Percentiles rank a stretch among this genome's conserved stretches.
Conservation (phyloP, 1,284 basidiomycete species). For the Wallemia mellicola region DNA sequence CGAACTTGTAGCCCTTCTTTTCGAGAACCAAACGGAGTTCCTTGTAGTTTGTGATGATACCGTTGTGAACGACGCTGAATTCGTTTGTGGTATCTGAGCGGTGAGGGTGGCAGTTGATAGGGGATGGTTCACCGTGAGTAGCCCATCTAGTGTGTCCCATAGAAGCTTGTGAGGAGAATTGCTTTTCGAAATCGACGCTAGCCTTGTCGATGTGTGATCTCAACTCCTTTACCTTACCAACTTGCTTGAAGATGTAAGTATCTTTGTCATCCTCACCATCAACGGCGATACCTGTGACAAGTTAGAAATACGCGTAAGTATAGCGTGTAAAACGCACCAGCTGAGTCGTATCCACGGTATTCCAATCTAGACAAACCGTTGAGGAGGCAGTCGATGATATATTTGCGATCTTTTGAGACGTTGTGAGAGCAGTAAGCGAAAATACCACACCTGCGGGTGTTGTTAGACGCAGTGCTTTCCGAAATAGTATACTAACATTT, state of each 20-base stretch:
- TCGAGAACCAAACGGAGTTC: conserved; percentile 79
- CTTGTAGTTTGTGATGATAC: conserved; percentile 77
- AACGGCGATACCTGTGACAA: conserved; percentile 40
- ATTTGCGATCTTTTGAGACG: conserved; percentile 75
- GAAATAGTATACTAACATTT: not conserved
- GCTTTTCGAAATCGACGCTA: conserved; percentile 45
- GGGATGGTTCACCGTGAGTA: conserved; percentile 77
- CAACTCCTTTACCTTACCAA: conserved; percentile 85
- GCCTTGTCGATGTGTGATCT: conserved; percentile 68
- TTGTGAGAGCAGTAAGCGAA: conserved; percentile 82
- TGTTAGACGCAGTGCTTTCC: not conserved
- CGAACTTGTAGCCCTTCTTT: conserved; percentile 82
- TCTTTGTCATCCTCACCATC: conserved; percentile 66
- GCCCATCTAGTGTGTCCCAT: conserved; percentile 99
- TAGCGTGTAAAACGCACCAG: conserved; percentile 19
- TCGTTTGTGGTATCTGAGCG: conserved; percentile 48
- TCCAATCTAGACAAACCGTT: conserved; percentile 83
- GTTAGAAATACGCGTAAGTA: not conserved
- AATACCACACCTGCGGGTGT: conserved; percentile 53
- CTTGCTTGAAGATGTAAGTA: conserved; percentile 80
- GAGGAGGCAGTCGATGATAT: conserved; percentile 69
- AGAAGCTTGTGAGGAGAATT: conserved; percentile 61
- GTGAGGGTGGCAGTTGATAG: conserved; percentile 84
- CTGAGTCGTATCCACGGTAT: conserved; percentile 95
- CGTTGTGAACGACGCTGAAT: conserved; percentile 92